Conservation (phyloP, 306 rosid species). For the Rosa persica region DNA sequence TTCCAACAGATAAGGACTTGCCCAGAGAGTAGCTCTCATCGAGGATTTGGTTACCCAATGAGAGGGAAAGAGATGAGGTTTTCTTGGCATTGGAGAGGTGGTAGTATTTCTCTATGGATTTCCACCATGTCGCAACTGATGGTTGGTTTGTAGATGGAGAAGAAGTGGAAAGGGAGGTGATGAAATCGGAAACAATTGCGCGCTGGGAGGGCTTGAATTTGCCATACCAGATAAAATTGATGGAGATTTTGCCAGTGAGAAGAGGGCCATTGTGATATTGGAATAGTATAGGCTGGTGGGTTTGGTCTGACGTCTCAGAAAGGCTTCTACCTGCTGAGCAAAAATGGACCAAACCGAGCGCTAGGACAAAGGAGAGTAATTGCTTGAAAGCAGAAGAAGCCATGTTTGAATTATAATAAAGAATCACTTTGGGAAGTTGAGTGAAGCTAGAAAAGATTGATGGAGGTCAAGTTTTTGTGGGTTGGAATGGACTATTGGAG, state of each 20-base stretch:
- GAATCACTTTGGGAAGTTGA: neutral
- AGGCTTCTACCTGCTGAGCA: slow-evolving; percentile 46
- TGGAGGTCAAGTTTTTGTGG: neutral
- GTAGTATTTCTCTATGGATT: slow-evolving; percentile 44
- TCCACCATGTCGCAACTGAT: slow-evolving; percentile 58
- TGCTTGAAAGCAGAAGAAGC: slow-evolving; percentile 25
- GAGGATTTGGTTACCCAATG: slow-evolving; percentile 41
- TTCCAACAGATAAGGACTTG: slow-evolving; percentile 42
- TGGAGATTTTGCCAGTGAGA: slow-evolving; percentile 44
- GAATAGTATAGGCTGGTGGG: slow-evolving; percentile 39
- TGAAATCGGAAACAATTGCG: slow-evolving; percentile 58
- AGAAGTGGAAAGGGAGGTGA: slow-evolving; percentile 50
- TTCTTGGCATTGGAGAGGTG: slow-evolving; percentile 24
- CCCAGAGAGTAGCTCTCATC: slow-evolving; percentile 43
- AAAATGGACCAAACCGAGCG: slow-evolving; percentile 34
- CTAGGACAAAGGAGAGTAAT: slow-evolving; percentile 14
- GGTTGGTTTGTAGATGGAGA: slow-evolving; percentile 35
- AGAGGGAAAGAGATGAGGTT: slow-evolving; percentile 18
- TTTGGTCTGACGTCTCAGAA: slow-evolving; percentile 26
- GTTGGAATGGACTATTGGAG: neutral
- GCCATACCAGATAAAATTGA: slow-evolving; percentile 79
- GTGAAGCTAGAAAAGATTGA: neutral
- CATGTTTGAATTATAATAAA: slow-evolving; percentile 23
- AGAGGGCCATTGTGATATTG: slow-evolving; percentile 82
- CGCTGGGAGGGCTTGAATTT: slow-evolving; percentile 61